phyloP scores from a whole-genome alignment of 345 rosid species.

The Capsella bursapastoris region DNA sequence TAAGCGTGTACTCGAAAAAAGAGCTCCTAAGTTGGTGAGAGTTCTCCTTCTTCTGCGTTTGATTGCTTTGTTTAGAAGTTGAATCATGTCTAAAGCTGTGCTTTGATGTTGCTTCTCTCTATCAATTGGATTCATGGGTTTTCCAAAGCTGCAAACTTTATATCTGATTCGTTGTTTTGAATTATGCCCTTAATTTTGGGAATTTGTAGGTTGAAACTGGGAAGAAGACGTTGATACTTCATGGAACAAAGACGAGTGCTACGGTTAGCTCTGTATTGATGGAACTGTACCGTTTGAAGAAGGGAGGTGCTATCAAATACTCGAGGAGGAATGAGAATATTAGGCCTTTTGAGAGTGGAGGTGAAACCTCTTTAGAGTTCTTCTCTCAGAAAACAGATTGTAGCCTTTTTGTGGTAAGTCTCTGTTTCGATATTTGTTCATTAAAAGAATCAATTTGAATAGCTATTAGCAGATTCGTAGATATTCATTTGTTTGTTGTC shows the following conservation, averaged over 20 bases:
- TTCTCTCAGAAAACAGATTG: slow-evolving; percentile 93
- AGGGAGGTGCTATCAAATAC: slow-evolving; percentile 68
- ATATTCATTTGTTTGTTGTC: neutral
- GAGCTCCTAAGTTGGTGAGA: slow-evolving; percentile 84
- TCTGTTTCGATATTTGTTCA: neutral
- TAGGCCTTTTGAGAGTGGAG: slow-evolving; percentile 93
- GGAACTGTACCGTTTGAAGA: slow-evolving; percentile 77
- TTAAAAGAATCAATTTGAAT: neutral
- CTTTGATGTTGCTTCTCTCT: neutral
- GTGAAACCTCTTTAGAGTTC: slow-evolving; percentile 91
- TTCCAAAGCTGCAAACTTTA: slow-evolving; percentile 9
- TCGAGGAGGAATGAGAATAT: slow-evolving; percentile 91
- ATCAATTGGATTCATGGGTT: neutral
- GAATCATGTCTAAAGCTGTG: neutral
- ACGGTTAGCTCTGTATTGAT: slow-evolving; percentile 66
- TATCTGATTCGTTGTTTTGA: neutral
- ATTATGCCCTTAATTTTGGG: neutral
- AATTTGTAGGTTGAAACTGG: slow-evolving; percentile 76
- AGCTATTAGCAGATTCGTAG: neutral
- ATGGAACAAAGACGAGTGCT: slow-evolving; percentile 85
- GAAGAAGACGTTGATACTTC: slow-evolving; percentile 91
- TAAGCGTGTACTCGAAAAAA: slow-evolving; percentile 70
- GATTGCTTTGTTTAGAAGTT: slow-evolving; percentile 3
- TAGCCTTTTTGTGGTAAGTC: slow-evolving; percentile 83
- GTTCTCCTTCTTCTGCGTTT: slow-evolving; percentile 2